phyloP scores from a whole-genome alignment of 176 grass and related monocot genomes.

The Dactylis glomerata region DNA sequence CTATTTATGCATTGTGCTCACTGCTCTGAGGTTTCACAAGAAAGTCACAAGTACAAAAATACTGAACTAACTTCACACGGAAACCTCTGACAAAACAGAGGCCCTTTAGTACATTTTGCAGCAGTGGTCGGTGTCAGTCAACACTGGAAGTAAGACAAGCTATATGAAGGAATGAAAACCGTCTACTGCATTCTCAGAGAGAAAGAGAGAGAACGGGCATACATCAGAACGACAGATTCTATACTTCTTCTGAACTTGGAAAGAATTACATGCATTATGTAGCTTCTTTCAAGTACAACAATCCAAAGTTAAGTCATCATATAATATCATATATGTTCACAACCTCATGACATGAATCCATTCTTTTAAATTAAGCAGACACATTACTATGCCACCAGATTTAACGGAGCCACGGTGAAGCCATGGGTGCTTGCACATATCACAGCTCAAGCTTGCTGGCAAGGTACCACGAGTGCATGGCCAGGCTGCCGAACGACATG shows the following conservation, averaged over 20 bases:
- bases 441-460: slow-evolving; percentile 80
- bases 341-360: not conserved
- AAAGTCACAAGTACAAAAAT: too few relatives aligned
- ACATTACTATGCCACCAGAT: not conserved
- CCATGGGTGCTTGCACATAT: not conserved
- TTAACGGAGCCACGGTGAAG: not conserved
- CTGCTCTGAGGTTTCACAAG: too few relatives aligned
- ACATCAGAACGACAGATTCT: not conserved
- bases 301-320: not conserved
- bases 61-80: too few relatives aligned
- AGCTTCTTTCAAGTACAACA: not conserved
- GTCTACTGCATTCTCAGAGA: not conserved
- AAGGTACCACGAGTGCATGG: slow-evolving; percentile 95
- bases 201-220: too few relatives aligned
- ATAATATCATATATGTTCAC: not conserved
- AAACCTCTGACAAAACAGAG: too few relatives aligned
- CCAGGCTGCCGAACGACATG: slow-evolving; percentile 87
- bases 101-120: too few relatives aligned
- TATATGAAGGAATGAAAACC: not conserved
- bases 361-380: not conserved
- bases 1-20: too few relatives aligned
- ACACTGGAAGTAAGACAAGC: not conserved
- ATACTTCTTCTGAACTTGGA: not conserved
- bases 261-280: not conserved
- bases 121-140: too few relatives aligned